Percentiles rank a stretch among this genome's conserved stretches.
Evolutionary conservation across 169 alveolate species (phyloP).

Genomic region (Plasmodium malariae): DNA sequence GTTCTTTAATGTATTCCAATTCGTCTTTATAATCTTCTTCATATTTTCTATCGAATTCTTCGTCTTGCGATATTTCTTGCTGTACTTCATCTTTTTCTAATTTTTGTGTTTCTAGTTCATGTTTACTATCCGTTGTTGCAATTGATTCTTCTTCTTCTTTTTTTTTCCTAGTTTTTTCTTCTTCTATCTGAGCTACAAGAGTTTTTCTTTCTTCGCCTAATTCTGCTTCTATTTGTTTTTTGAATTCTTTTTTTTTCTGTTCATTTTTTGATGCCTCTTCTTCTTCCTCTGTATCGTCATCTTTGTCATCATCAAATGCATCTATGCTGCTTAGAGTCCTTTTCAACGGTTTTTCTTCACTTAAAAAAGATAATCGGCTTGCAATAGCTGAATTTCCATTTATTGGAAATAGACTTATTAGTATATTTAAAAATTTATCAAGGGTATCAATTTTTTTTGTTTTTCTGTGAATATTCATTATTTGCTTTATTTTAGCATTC

Average conservation of each 20-base stretch:
- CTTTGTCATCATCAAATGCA: not conserved
- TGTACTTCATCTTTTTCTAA: constrained; percentile 38
- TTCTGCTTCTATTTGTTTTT: constrained; percentile 5
- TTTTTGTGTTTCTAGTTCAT: constrained; percentile 34
- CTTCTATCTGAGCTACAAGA: not conserved
- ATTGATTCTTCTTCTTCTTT: constrained; percentile 33
- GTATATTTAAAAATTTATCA: constrained; percentile 45
- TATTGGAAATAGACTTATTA: constrained; percentile 12
- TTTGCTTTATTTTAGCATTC: not conserved
- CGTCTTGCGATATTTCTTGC: constrained; percentile 33
- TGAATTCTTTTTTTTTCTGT: constrained; percentile 30
- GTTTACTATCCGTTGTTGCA: constrained; percentile 9
- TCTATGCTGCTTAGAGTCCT: not conserved
- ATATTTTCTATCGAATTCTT: constrained; percentile 18
- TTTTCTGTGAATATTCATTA: not conserved
- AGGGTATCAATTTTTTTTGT: constrained; percentile 4
- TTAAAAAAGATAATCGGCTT: not conserved
- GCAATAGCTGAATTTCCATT: not conserved
- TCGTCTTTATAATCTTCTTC: constrained; percentile 7
- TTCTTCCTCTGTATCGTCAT: not conserved
- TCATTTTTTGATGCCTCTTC: constrained; percentile 10
- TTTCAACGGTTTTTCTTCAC: not conserved
- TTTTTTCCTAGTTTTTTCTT: constrained; percentile 2
- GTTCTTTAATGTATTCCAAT: not conserved
- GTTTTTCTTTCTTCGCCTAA: constrained; percentile 11